Base-by-base conservation (phyloP, 352 stramenopile species). In the Phytophthora sojae region DNA sequence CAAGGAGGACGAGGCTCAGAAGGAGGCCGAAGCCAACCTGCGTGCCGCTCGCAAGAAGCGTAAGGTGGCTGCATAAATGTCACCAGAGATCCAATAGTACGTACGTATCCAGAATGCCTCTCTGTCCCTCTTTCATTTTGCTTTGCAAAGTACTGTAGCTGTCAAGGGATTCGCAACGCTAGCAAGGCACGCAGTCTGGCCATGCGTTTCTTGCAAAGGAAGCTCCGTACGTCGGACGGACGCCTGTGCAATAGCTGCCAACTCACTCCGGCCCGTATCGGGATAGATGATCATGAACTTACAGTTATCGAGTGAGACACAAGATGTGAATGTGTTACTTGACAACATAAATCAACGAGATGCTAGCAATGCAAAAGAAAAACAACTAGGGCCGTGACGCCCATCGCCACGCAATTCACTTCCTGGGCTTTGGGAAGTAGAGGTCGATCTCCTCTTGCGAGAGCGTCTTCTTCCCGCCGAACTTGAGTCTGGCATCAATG, bases 41-140 rank as follows among this genome's bases (percentile, higher is more conserved):
- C 58, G 61, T 19, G 59, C 69, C 19, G 69, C 50, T 64, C 66
- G 70, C 26, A 81, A 81, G 26, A 80, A 81, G 61, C 74, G 70
- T 19, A 78, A 78, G n/a, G 70, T 78, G 14, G 62, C 65, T 7
- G 55, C 60, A 9, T 79, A 78, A 74, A 47, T 64, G 50, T 29
- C 26, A 37, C 12, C 35, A 30, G 19, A 67, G 11, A 51, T 67
- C 25, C 19, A 61, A 61, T 71, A 60, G 49, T 49, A 71, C 49
- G 55, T 72, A 58, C 25, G 39, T 53, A 57, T 57, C 39, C 42
- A 8, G 37, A 45, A 45, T 45, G 37, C 5, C 0, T 7, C 37
- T 45, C 37, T 26, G 25, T 45, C 12, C 6, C 37, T 44, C 6
- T 7, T 35, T 35, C 30, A 35, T 35, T 11, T 35, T 35, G 30